phyloP scores from a whole-genome alignment of 2,329 filamentous ascomycete species.

The Aspergillus sclerotialis region DNA sequence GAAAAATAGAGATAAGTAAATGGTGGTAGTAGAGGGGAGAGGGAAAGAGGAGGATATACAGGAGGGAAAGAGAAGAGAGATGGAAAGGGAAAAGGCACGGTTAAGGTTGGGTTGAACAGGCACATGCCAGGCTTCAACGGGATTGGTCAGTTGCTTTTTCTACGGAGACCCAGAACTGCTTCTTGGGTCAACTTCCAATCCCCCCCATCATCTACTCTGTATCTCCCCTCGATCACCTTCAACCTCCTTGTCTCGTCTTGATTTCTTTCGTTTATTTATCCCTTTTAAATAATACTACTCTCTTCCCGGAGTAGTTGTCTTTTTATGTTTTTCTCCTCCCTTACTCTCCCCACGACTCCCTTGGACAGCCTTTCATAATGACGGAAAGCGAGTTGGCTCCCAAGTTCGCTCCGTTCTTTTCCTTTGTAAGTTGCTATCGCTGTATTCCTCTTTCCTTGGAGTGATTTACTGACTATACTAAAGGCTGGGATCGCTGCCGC shows the following conservation, averaged over 20 bases:
- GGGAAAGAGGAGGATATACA: constrained; percentile 1
- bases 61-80: constrained; percentile 7
- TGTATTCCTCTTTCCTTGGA: constrained; percentile 3
- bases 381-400: constrained; percentile 48
- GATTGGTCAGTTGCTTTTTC: constrained; percentile 1
- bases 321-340: not conserved
- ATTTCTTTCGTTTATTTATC: not conserved
- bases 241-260: too few species aligned
- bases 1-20: constrained; percentile 1
- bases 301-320: not conserved
- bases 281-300: not conserved
- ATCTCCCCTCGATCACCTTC: not conserved
- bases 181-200: not conserved
- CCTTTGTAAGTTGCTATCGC: constrained; percentile 49
- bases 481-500: constrained; percentile 45
- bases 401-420: constrained; percentile 61
- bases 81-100: constrained; percentile 4
- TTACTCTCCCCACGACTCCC: not conserved
- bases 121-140: constrained; percentile 6
- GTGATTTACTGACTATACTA: constrained; percentile 17
- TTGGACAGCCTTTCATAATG: constrained; percentile 23
- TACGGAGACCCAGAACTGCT: not conserved
- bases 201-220: not conserved
- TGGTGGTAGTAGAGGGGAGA: constrained; percentile 2
- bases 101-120: constrained; percentile 6